phyloP scores from a whole-genome alignment of 208 protist genomes.

The Leishmania martiniquensis region DNA sequence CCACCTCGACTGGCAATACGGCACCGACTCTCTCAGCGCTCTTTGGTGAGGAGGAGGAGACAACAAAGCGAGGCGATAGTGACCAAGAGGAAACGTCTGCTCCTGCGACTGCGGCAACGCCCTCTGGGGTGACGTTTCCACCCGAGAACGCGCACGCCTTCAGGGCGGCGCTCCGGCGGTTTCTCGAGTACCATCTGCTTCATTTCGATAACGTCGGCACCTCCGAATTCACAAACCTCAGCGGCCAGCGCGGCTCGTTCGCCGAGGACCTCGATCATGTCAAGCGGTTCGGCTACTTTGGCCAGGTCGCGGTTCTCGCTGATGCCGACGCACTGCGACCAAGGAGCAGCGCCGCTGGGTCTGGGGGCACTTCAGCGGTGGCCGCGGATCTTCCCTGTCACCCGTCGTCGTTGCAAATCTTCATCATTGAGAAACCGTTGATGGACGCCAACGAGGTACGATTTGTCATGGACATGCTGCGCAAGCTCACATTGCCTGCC shows the following conservation, averaged over 20 bases:
- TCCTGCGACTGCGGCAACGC: not conserved
- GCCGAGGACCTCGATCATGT: conserved; percentile 61
- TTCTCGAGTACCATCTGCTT: conserved; percentile 70
- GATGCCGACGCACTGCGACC: conserved; percentile 38
- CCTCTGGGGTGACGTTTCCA: conserved; percentile 11
- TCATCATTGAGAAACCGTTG: conserved; percentile 57
- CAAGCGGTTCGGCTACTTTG: conserved; percentile 45
- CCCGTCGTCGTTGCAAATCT: conserved; percentile 49
- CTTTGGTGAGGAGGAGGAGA: conserved; percentile 8
- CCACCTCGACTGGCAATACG: not conserved
- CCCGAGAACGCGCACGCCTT: conserved; percentile 23
- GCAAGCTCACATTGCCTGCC: conserved; percentile 3
- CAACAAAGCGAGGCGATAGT: not conserved
- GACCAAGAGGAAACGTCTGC: no score
- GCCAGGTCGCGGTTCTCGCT: conserved; percentile 39
- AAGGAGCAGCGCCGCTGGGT: not conserved
- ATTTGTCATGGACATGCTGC: conserved; percentile 18
- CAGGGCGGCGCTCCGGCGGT: conserved; percentile 29
- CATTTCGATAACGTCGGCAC: conserved; percentile 54
- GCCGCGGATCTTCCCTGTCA: conserved; percentile 4
- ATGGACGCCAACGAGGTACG: conserved; percentile 39
- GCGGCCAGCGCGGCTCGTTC: conserved; percentile 70
- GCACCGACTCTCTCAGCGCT: conserved; percentile 5
- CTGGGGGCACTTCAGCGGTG: not conserved
- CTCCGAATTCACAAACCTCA: conserved; percentile 57